Conservation (phyloP, 1,139 yeast genomes). For the Candida smagusa region DNA sequence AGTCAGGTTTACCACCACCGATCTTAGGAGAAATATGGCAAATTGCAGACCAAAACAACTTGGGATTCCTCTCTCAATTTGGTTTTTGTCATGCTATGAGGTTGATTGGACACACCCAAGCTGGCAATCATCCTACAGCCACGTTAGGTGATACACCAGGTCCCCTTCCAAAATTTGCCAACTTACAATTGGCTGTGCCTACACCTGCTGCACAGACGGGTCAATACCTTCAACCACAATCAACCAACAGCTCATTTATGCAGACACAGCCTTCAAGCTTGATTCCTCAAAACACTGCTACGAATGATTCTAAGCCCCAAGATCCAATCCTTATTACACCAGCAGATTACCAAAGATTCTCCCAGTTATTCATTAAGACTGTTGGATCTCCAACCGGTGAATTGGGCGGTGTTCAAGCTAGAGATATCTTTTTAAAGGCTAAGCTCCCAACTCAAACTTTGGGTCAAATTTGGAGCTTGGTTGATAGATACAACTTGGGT, state of each 20-base stretch:
- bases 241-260: constrained; percentile 45
- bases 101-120: constrained; percentile 84
- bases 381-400: constrained; percentile 50
- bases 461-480: constrained; percentile 87
- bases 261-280: constrained; percentile 44
- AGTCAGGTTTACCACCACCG: constrained; percentile 77
- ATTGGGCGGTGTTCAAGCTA: constrained; percentile 74
- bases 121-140: constrained; percentile 56
- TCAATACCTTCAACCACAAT: constrained; percentile 27
- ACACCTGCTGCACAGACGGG: constrained; percentile 8
- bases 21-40: constrained; percentile 93
- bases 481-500: constrained; percentile 75
- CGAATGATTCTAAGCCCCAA: constrained; percentile 29
- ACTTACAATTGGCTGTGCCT: constrained; percentile 24
- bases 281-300: constrained; percentile 34
- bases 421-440: constrained; percentile 84
- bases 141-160: constrained; percentile 53
- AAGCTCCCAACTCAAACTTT: constrained; percentile 70
- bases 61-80: constrained; percentile 78
- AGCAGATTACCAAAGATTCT: constrained; percentile 66
- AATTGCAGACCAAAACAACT: constrained; percentile 76
- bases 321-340: constrained; percentile 59
- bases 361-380: constrained; percentile 71
- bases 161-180: constrained; percentile 54
- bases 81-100: constrained; percentile 88